Evolutionary conservation across 306 rosid species (phyloP), one percentile per base, ranked within the genome.

Genomic region (Argentina anserina): DNA sequence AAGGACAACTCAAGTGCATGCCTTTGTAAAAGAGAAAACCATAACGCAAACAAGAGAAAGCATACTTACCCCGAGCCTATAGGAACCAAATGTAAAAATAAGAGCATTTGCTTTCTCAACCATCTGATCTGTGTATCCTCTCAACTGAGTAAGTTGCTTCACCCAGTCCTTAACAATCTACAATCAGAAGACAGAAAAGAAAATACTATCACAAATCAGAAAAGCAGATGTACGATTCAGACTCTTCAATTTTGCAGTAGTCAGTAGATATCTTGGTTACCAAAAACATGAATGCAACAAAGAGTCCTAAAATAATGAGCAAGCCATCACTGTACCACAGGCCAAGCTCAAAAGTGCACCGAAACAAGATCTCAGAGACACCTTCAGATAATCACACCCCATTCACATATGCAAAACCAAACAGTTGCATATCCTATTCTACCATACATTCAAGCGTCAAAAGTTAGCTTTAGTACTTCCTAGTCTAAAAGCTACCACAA

Each of bases 121-220:
- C 97, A 85, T 92, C 85, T 92, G 98, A 68, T 90, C 98, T 9
- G 98, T 85, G 82, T 90, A 90, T 55, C 98, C 98, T 75, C 95
- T 89, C 71, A 75, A 83, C 75, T 78, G 86, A 31, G 98, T 92
- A 76, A 92, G 83, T 79, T 83, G 92, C 89, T 90, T 90, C 84
- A 92, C 98, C 98, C 98, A 92, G 76, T 63, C 81, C 83, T 92
- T 92, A 15, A 84, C 95, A 83, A 88, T 84, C 98, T 92, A 71
- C 88, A 88, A 79, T 73, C 76, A 52, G 84, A 80, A 26, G 55
- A 49, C 2, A 29, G 70, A 31, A 46, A 20, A 41, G 7, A 11
- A 59, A 70, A 11, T 40, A 36, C 18, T 26, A 11, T 1, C n/a
- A 7, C 4, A 39, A 26, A 65, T 34, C 33, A 26, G 23, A 13